phyloP scores from a whole-genome alignment of 2,329 filamentous ascomycete species.

The Aspergillus sp. region DNA sequence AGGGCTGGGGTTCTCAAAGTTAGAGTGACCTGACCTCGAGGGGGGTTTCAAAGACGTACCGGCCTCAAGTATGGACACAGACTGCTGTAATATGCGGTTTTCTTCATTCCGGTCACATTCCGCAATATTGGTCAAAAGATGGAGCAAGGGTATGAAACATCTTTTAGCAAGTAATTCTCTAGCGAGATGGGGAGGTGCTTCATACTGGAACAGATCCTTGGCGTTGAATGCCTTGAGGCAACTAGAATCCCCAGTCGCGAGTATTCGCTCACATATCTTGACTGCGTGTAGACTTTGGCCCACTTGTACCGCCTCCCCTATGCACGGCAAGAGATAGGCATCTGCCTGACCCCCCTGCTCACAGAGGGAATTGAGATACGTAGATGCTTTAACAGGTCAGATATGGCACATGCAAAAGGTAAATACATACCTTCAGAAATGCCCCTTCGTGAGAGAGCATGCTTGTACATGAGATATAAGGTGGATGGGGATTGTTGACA shows the following conservation, averaged over 20 bases:
- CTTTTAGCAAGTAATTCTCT: conserved; percentile 10
- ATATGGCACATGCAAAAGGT: background rate
- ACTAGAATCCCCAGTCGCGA: conserved; percentile 55
- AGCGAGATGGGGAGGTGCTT: conserved; percentile 14
- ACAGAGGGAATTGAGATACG: conserved; percentile 62
- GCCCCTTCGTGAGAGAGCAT: conserved; percentile 62
- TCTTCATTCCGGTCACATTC: conserved; percentile 23
- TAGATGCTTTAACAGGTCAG: conserved; percentile 51
- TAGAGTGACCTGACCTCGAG: conserved; percentile 37
- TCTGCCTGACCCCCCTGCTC: conserved; percentile 53
- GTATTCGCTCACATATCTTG: conserved; percentile 58
- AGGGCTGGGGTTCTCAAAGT: conserved; percentile 35
- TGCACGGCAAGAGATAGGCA: conserved; percentile 75
- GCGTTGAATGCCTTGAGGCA: conserved; percentile 55
- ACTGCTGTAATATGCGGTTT: conserved; percentile 40
- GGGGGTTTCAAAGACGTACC: conserved; percentile 33
- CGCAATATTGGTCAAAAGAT: conserved; percentile 45
- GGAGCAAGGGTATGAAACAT: conserved; percentile 42
- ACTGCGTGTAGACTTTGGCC: conserved; percentile 63
- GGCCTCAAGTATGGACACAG: conserved; percentile 57
- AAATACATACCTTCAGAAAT: conserved; percentile 46
- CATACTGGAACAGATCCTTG: conserved; percentile 63
- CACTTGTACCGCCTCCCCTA: conserved; percentile 69
- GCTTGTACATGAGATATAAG: conserved; percentile 73
- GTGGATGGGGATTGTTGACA: conserved; percentile 64